These are phyloP conservation scores for Cicer cuneatum DNA, from an alignment of 306 rosid genomes.

Conservation along the genomic window DNA sequence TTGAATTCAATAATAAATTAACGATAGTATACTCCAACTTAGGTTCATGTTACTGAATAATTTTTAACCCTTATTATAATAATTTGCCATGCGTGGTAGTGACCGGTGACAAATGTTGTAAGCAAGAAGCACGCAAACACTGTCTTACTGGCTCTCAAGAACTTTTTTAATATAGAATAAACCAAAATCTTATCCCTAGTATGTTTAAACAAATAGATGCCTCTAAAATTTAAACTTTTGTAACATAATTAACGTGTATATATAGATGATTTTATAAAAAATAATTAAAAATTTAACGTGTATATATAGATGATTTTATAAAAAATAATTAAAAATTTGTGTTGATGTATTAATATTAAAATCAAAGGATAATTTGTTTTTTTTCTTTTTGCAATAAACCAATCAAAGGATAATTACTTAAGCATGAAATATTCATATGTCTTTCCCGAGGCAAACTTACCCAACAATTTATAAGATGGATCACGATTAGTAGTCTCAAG, in stretches of 20 bases:
- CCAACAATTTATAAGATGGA: too few species aligned
- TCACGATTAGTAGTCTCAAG: too few species aligned
- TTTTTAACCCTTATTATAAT: background rate
- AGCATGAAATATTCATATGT: conserved; percentile 1
- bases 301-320: background rate
- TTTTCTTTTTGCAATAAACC: too few species aligned
- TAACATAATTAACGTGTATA: background rate
- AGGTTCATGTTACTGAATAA: conserved; percentile 5
- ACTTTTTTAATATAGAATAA: background rate
- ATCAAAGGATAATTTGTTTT: too few species aligned
- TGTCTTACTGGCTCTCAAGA: background rate
- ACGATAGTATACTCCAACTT: background rate
- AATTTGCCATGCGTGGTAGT: background rate
- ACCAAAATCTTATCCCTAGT: background rate
- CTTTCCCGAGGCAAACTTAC: background rate
- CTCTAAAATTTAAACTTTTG: background rate
- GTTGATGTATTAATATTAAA: background rate
- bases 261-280: background rate
- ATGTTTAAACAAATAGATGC: conserved; percentile 4
- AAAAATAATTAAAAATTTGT: background rate
- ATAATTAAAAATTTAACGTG: background rate
- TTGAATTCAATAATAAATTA: background rate
- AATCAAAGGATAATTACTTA: background rate
- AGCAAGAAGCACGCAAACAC: background rate
- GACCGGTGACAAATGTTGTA: background rate